Percentiles rank a stretch among this genome's conserved stretches.
These are phyloP conservation scores for Perkinsus marinus DNA, from an alignment of 169 alveolate species.

Conservation along the genomic window DNA sequence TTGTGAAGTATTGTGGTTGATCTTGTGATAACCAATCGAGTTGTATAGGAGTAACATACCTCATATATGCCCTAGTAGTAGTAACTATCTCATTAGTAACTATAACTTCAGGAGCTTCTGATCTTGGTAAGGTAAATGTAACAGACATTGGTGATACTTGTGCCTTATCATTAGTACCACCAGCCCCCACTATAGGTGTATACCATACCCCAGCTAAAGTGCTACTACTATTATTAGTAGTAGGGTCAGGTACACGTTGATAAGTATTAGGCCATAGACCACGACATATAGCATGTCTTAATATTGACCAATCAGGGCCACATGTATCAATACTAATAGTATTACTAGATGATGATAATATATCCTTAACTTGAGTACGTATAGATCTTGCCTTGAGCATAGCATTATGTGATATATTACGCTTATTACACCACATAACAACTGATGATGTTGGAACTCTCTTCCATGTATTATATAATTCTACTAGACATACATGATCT, in stretches of 20 bases:
- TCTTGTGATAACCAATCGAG: slow-evolving; percentile 79
- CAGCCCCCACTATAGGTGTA: not conserved
- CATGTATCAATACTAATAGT: not conserved
- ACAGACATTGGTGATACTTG: not conserved
- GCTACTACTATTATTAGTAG: not conserved
- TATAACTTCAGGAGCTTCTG: slow-evolving; percentile 63
- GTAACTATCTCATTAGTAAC: slow-evolving; percentile 92
- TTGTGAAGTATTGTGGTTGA: not conserved
- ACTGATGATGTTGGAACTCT: not conserved
- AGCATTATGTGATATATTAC: not conserved
- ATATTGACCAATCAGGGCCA: not conserved
- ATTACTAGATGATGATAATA: not conserved
- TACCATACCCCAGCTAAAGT: not conserved
- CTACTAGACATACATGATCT: not conserved
- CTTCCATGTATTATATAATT: not conserved
- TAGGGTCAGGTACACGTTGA: not conserved
- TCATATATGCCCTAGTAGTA: slow-evolving; percentile 89
- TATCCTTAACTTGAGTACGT: not conserved
- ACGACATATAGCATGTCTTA: not conserved
- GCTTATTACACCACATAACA: not conserved
- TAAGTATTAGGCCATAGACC: not conserved
- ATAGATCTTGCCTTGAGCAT: not conserved
- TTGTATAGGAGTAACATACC: slow-evolving; percentile 86
- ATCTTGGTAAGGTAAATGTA: not conserved
- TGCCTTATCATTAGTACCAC: not conserved